A percentile compares a stretch with the other conserved stretches of the same genome.
Conservation (phyloP, 2,329 filamentous ascomycete genomes). For the Uncinocarpus reesii region DNA sequence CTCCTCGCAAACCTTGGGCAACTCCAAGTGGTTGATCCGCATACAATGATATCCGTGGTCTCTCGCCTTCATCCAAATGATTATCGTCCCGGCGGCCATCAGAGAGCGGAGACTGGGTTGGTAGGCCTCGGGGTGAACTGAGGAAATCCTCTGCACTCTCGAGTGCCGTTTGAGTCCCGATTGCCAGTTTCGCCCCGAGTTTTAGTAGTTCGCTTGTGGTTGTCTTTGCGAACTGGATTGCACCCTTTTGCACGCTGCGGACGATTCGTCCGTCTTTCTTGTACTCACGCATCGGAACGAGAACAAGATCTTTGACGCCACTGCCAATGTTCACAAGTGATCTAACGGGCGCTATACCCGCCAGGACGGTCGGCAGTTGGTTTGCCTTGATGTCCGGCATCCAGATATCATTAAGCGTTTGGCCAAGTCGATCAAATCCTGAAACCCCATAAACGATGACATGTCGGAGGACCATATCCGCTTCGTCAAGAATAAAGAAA, state of each 20-base stretch:
- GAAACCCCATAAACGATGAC: conserved; percentile 86
- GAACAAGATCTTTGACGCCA: conserved; percentile 74
- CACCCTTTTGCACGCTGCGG: conserved; percentile 83
- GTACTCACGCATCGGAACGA: conserved; percentile 86
- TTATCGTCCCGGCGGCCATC: conserved; percentile 50
- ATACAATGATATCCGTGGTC: conserved; percentile 76
- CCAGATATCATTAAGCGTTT: conserved; percentile 92
- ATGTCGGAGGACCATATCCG: conserved; percentile 74
- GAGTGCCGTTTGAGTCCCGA: conserved; percentile 87
- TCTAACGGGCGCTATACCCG: conserved; percentile 79
- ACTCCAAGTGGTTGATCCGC: conserved; percentile 89
- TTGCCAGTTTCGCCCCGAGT: conserved; percentile 83
- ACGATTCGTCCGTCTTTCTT: conserved; percentile 86
- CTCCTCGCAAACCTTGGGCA: conserved; percentile 71
- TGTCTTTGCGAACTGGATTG: conserved; percentile 78
- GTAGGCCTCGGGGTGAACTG: conserved; percentile 22
- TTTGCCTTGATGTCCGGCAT: conserved; percentile 83
- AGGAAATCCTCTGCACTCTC: conserved; percentile 80
- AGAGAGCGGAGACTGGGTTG: conserved; percentile 26
- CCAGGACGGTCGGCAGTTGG: conserved; percentile 79
- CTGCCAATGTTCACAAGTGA: conserved; percentile 84
- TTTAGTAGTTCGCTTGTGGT: conserved; percentile 92
- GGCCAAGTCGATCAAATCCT: conserved; percentile 81
- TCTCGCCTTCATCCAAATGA: conserved; percentile 51
- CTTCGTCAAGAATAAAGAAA: conserved; percentile 81